Base-by-base conservation (phyloP, 2,329 filamentous ascomycete genomes). In the Plectosphaerella cucumerina region DNA sequence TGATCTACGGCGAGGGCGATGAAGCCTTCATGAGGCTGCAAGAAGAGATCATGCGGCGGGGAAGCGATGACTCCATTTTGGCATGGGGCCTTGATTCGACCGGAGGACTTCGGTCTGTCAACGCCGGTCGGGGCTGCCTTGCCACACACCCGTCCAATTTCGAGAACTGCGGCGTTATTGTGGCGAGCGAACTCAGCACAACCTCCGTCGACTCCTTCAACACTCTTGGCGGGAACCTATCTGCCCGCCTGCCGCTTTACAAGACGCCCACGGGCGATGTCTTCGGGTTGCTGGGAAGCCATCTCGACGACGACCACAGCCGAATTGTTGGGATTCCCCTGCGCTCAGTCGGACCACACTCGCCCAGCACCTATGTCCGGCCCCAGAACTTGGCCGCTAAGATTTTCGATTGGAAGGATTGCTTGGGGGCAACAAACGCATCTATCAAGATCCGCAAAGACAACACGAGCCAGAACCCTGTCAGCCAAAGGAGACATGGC, bases 1-100 rank as follows among this genome's bases (percentile, higher is more conserved):
- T 67, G 37, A 54, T 67, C 3, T 66, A 67, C 21, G 65, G 66
- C 6, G 66, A 69, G 47, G 55, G 57, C 2, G 39, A 33, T 20
- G 37, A 43, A 17, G 50, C 57, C 1, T 60, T 59, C 35, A 18
- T 51, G 9, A 47, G 55, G 5, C 50, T 62, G 12, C 60, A 62
- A 47, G 60, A 61, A 44, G 59, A 60, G 26, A 59, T 64, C 12
- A 52, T 60, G 10, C 51, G 53, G 41, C 42, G 50, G 10, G 51
- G 33, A 8, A 50, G 55, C 41, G 62, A 63, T 34, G 45, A 58
- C 33, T 57, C 59, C 5, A 46, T 64, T 12, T 60, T 62, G 26
- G 59, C 59, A 12, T 64, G 60, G 60, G 51, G 35, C 33, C 12
- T 37, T 17, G 34, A 37, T 6, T 5, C 5, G 12, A 14, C 34